Base-by-base conservation (phyloP, 306 rosid genomes). In the Arachis hypogaea region DNA sequence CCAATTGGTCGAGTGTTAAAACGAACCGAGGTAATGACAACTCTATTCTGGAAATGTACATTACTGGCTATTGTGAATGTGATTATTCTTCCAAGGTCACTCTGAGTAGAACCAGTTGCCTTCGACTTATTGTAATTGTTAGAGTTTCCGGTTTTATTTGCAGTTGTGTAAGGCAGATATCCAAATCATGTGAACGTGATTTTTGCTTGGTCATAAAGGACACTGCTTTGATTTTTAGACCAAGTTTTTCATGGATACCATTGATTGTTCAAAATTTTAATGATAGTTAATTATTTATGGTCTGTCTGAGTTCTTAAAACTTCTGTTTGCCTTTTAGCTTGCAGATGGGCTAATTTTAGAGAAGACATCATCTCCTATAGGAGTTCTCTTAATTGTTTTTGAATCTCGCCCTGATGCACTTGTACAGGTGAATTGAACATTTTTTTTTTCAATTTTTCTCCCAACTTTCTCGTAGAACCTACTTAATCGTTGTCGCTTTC, bases 351-450 rank as follows among this genome's bases (percentile, higher is more conserved):
- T 94, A 57, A 68, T 92, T 77, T 86, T 94, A 68, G 99, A 94
- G 84, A 94, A 94, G 88, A 92, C 95, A 40, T 89, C 99, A 62
- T 86, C 96, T 79, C 96, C 99, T 45, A 71, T 94, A 78, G 99
- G 99, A 36, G 97, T 94, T 77, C 96, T 94, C 66, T 82, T 94
- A 83, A 89, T 94, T 76, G 86, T 94, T 71, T 94, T 94, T 52
- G 99, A 94, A 85, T 89, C 99, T 83, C 99, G 98, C 76, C 99
- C 99, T 11, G 97, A 94, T 62, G 99, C 97, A 9, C 78, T 94
- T 40, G 97, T 92, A 68, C 99, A 94, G 99, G 99, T 94, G 75
- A 67, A 29, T 66, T 16, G 33, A 59, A 51, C 59, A 55, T 58
- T 69, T 76, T 73, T 66, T 14, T 14, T 4, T 43, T 38, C 51